phyloP scores from a whole-genome alignment of 306 rosid genomes.

The Cicer judaicum region DNA sequence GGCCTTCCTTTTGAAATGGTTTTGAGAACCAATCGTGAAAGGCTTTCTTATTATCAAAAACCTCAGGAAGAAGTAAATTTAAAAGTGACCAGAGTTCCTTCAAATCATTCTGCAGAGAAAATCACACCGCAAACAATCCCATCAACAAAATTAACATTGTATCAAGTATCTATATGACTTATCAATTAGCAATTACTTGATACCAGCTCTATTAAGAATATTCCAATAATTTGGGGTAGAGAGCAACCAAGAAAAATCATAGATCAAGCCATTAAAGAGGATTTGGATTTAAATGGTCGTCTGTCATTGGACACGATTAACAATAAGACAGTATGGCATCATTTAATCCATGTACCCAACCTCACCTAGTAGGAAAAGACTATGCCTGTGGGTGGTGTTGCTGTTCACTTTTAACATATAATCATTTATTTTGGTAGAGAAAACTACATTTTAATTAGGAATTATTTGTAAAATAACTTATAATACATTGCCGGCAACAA shows the following conservation, averaged over 20 bases:
- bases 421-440: background rate
- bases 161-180: constrained; percentile 26
- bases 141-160: constrained; percentile 19
- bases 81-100: constrained; percentile 99
- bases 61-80: constrained; percentile 98
- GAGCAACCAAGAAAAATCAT: constrained; percentile 10
- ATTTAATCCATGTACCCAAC: background rate
- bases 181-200: constrained; percentile 20
- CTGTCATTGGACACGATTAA: background rate
- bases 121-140: constrained; percentile 29
- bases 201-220: constrained; percentile 1
- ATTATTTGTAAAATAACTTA: constrained; percentile 9
- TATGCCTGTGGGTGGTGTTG: background rate
- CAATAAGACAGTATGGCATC: background rate
- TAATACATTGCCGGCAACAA: background rate
- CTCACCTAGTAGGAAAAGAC: background rate
- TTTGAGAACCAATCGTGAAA: constrained; percentile 98
- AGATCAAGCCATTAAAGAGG: background rate
- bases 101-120: constrained; percentile 85
- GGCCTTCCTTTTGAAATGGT: constrained; percentile 94
- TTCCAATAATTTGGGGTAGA: background rate
- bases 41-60: constrained; percentile 94
- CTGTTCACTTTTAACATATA: constrained; percentile 2
- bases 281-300: constrained; percentile 12
- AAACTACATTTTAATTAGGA: constrained; percentile 11